Base-by-base conservation (phyloP, 2,329 filamentous ascomycete species). In the Nectriaceae sp. region DNA sequence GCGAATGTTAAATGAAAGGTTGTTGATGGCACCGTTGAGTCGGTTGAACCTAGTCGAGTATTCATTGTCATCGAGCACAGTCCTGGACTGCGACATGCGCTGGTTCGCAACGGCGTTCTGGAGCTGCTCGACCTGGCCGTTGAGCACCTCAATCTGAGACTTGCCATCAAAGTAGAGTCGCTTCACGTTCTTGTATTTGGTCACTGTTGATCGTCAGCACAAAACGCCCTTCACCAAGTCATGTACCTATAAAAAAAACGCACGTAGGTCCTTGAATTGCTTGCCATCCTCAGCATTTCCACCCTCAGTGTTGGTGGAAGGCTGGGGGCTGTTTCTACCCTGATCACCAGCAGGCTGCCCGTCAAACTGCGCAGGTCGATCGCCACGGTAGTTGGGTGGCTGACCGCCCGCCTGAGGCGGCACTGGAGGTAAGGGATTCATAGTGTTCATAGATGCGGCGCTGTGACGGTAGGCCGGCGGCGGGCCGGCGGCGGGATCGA, bases 41-140 rank as follows among this genome's bases (percentile, higher is more conserved):
- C 94, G 86, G 65, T 87, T 90, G 72, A 97, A 97, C 19, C 93
- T 83, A 18, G 87, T 91, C 31, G 84, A 78, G 66, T 99, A 99
- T 75, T 97, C 93, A 69, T 84, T 96, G 66, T 99, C 94, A 66
- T 99, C 94, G 44, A 97, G 85, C 2, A 92, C 90, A 2, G 93
- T 97, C 52, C 92, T 88, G 19, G 93, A 97, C 66, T 95, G 88
- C 3, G 94, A 94, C 69, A 99, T 86, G 49, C 93, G 87, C 71
- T 97, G 94, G 69, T 96, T 94, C 49, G 94, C 94, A 44, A 99
- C 83, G n/a, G 91, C 94, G 68, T 99, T 97, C 68, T 99, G 94
- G 16, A 99, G 79, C 62, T 94, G 88, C 68, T 97, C 93, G 20
- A 97, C 89, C 70, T 97, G 92, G 16, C 85, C 80, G 57, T 87